A percentile compares a stretch with the other conserved stretches of the same genome.
phyloP scores from a whole-genome alignment of 768 basidiomycete genomes.

The Lactarius hengduanensis region DNA sequence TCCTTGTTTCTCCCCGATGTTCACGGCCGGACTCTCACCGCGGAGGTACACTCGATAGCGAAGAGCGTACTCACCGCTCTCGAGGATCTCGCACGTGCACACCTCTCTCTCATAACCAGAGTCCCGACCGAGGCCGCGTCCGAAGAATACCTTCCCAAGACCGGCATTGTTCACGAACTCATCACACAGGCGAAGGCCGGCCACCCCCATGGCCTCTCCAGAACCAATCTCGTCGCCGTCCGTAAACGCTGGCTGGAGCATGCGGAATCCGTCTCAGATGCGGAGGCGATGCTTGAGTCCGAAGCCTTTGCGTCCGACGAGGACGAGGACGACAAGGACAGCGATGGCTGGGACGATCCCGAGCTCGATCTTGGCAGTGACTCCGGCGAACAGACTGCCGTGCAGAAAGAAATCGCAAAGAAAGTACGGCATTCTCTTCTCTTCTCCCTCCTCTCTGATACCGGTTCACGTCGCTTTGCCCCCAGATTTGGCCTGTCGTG shows the following conservation, averaged over 20 bases:
- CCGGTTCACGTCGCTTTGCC: neutral
- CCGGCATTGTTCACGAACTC: slow-evolving; percentile 60
- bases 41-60: slow-evolving; percentile 29
- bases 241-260: slow-evolving; percentile 30
- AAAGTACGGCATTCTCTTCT: slow-evolving; percentile 16
- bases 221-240: slow-evolving; percentile 31
- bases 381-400: slow-evolving; percentile 4
- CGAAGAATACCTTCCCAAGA: slow-evolving; percentile 55
- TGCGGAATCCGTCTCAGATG: slow-evolving; percentile 21
- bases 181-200: slow-evolving; percentile 47
- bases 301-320: slow-evolving; percentile 3
- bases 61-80: slow-evolving; percentile 22
- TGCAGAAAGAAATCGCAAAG: slow-evolving; percentile 23
- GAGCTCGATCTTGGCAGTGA: slow-evolving; percentile 16
- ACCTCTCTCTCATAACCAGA: slow-evolving; percentile 17
- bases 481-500: slow-evolving; percentile 18
- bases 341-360: slow-evolving; percentile 26
- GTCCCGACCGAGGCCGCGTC: slow-evolving; percentile 22
- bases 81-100: slow-evolving; percentile 23
- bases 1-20: slow-evolving; percentile 21
- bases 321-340: neutral
- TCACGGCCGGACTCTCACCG: slow-evolving; percentile 26
- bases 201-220: slow-evolving; percentile 24
- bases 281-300: slow-evolving; percentile 14
- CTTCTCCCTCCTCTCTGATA: neutral